A percentile compares a stretch with the other conserved stretches of the same genome.
phyloP scores from a whole-genome alignment of 805 yeast genomes.

The Spathaspora sp. region DNA sequence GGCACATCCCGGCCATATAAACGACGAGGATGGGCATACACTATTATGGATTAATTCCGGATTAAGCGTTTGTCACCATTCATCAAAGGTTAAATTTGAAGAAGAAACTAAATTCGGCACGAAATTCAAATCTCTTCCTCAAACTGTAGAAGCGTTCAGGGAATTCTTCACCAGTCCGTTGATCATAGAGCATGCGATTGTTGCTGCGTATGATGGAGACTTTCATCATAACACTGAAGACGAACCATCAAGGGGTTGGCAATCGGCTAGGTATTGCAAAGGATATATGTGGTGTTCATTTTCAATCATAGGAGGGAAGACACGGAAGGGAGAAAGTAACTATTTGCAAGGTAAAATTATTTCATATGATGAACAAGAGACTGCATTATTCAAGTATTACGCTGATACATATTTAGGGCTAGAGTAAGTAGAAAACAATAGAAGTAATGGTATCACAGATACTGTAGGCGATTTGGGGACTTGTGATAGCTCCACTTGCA shows the following conservation, averaged over 20 bases:
- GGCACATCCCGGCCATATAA: constrained; percentile 58
- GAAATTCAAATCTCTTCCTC: not conserved
- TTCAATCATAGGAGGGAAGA: constrained; percentile 49
- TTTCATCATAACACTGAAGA: constrained; percentile 13
- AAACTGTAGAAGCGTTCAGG: not conserved
- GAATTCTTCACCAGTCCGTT: not conserved
- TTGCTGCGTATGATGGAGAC: not conserved
- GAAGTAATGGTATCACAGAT: too few relatives aligned
- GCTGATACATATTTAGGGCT: constrained; percentile 50
- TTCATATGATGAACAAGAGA: constrained; percentile 26
- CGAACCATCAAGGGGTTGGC: constrained; percentile 54
- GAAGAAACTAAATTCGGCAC: not conserved
- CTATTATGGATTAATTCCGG: constrained; percentile 72
- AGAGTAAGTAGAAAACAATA: not conserved
- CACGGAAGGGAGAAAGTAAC: constrained; percentile 23
- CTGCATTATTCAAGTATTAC: constrained; percentile 32
- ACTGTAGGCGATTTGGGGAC: too few relatives aligned
- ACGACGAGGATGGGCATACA: constrained; percentile 44
- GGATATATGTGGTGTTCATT: constrained; percentile 57
- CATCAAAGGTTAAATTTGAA: constrained; percentile 17
- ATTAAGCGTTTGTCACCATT: constrained; percentile 38
- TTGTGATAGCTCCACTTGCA: too few relatives aligned
- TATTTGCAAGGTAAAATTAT: constrained; percentile 44
- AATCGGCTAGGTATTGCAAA: constrained; percentile 43
- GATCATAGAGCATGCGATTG: not conserved